These are phyloP conservation scores for Nidula microcarpa DNA, from an alignment of 768 basidiomycete species.

Conservation along the genomic window DNA sequence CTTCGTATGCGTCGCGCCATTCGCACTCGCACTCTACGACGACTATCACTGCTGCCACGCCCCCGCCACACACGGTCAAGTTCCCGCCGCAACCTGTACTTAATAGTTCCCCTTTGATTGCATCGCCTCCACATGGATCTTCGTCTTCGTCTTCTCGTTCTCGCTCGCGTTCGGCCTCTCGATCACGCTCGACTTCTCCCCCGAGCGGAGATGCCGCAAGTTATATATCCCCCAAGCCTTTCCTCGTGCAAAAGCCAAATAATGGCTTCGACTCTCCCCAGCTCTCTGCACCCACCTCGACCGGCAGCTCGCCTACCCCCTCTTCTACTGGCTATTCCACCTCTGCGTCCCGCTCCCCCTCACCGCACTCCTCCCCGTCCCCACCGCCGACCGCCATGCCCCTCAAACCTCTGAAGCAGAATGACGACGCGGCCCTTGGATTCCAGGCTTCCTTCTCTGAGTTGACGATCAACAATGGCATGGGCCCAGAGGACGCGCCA, in stretches of 20 bases:
- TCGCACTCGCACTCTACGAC: conserved; percentile 46
- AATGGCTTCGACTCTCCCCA: conserved; percentile 21
- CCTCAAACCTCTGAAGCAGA: conserved; percentile 7
- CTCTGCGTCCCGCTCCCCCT: conserved; percentile 49
- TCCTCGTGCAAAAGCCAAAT: background rate
- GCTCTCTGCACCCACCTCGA: conserved; percentile 29
- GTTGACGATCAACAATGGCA: conserved; percentile 5
- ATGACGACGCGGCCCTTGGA: background rate
- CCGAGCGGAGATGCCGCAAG: background rate
- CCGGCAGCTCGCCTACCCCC: conserved; percentile 52
- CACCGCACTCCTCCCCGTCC: conserved; percentile 27
- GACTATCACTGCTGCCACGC: conserved; percentile 39
- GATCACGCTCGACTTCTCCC: too few species aligned
- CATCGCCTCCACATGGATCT: conserved; percentile 10
- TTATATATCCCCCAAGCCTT: background rate
- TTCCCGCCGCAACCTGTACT: conserved; percentile 13
- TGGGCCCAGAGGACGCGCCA: background rate
- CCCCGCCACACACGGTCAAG: conserved; percentile 18
- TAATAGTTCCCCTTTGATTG: conserved; percentile 13
- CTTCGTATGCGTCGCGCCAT: conserved; percentile 25
- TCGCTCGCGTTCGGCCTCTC: conserved; percentile 4
- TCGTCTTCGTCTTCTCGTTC: conserved; percentile 15
- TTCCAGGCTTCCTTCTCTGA: conserved; percentile 12
- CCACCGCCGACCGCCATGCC: conserved; percentile 29
- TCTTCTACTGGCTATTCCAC: conserved; percentile 56